phyloP scores from a whole-genome alignment of 208 protist genomes.

The Trypanosoma congolense region DNA sequence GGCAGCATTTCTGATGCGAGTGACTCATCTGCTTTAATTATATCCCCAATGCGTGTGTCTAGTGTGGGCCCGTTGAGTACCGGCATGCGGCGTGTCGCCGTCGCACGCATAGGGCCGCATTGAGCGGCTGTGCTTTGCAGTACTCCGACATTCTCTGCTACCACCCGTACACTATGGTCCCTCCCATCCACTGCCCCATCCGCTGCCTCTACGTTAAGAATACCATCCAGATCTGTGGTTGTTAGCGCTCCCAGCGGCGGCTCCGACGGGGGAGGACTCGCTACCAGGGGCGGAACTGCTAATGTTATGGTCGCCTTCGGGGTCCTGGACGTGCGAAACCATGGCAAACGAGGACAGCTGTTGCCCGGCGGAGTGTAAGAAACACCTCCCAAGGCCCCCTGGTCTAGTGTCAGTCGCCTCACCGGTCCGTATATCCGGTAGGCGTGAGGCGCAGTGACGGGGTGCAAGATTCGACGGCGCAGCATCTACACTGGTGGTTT shows the following conservation, averaged over 20 bases:
- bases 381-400: background rate
- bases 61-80: constrained; percentile 31
- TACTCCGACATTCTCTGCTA: background rate
- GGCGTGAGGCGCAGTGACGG: background rate
- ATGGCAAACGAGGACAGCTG: constrained; percentile 43
- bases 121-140: constrained; percentile 6
- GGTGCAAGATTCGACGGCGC: constrained; percentile 15
- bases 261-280: background rate
- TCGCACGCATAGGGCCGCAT: constrained; percentile 16
- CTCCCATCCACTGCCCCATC: background rate
- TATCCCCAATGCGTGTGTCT: constrained; percentile 66
- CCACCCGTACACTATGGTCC: background rate
- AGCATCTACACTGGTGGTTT: constrained; percentile 10
- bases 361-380: constrained; percentile 57
- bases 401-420: background rate
- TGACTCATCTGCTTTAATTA: constrained; percentile 49
- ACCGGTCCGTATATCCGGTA: background rate
- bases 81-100: constrained; percentile 29
- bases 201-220: background rate
- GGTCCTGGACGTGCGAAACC: constrained; percentile 28
- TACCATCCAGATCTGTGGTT: constrained; percentile 7
- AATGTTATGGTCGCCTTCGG: constrained; percentile 4
- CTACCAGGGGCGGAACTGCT: background rate
- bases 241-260: background rate
- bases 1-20: constrained; percentile 49